Percentiles rank a stretch among this genome's conserved stretches.
Conservation (phyloP, 2,329 filamentous ascomycete genomes). For the Colletotrichum sublineola region DNA sequence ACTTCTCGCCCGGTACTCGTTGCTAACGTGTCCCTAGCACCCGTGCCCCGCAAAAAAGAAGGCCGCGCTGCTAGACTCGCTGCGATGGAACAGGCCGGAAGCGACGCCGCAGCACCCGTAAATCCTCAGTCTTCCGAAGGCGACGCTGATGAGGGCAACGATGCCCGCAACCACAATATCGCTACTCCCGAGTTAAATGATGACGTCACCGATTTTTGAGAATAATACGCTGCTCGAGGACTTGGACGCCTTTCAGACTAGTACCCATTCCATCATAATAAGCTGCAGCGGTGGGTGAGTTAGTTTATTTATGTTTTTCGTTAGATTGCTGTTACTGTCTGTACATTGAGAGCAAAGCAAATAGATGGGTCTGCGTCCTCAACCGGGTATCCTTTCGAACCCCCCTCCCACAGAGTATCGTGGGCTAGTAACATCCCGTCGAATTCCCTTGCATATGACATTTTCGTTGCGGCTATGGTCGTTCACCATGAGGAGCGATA, state of each 20-base stretch:
- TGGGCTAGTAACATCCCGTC: not conserved
- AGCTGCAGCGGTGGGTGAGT: not conserved
- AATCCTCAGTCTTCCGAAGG: conserved; percentile 1
- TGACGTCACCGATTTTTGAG: not conserved
- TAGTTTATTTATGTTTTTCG: not conserved
- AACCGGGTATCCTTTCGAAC: conserved; percentile 11
- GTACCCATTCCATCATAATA: not conserved
- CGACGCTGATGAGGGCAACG: conserved; percentile 6
- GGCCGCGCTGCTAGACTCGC: conserved; percentile 66
- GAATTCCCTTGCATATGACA: not conserved
- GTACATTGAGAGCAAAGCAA: conserved; percentile 12
- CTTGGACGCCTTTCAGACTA: not conserved
- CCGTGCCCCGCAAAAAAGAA: conserved; percentile 68
- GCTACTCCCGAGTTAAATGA: not conserved
- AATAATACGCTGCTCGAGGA: no score
- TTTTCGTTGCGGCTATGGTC: not conserved
- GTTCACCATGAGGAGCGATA: conserved; percentile 30
- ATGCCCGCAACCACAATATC: not conserved
- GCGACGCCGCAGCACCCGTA: conserved; percentile 8
- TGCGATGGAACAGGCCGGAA: conserved; percentile 53
- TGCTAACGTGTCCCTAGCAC: conserved; percentile 53
- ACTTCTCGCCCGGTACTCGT: conserved; percentile 25
- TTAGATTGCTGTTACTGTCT: conserved; percentile 16
- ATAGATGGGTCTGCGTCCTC: not conserved
- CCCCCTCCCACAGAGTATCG: not conserved